These are phyloP conservation scores for Breynia disticha DNA, from an alignment of 441 rosid species.

Conservation along the genomic window DNA sequence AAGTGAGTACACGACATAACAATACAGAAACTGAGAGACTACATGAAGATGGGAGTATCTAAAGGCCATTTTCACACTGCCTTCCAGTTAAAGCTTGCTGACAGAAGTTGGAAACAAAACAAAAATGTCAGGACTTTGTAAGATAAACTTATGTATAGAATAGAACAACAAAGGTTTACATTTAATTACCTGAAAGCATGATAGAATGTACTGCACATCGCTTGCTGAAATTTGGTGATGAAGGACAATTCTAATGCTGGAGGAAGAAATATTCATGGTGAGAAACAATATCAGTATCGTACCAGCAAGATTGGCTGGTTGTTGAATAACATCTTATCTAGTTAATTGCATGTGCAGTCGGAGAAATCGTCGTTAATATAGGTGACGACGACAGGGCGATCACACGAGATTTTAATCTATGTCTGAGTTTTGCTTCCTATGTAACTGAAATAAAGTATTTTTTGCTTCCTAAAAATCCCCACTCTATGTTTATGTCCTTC, in stretches of 20 bases:
- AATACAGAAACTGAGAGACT: too few relatives aligned
- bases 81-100: conserved; percentile 36
- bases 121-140: background rate
- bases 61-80: conserved; percentile 26
- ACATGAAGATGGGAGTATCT: too few relatives aligned
- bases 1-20: too few relatives aligned
- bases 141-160: background rate
- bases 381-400: too few relatives aligned
- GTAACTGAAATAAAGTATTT: background rate
- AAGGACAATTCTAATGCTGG: conserved; percentile 72
- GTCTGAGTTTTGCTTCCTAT: background rate
- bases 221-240: conserved; percentile 78
- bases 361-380: too few relatives aligned
- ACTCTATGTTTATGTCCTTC: too few relatives aligned
- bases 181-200: conserved; percentile 55
- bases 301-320: too few relatives aligned
- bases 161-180: background rate
- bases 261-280: background rate
- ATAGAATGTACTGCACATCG: conserved; percentile 59
- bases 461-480: too few relatives aligned
- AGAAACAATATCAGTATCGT: too few relatives aligned
- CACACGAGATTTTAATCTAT: too few relatives aligned
- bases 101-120: conserved; percentile 14
- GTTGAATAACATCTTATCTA: too few relatives aligned
- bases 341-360: too few relatives aligned